Evolutionary conservation across 2,329 filamentous ascomycete genomes (phyloP), one percentile per base, ranked within the genome.

Genomic region (Penicillium sp.): DNA sequence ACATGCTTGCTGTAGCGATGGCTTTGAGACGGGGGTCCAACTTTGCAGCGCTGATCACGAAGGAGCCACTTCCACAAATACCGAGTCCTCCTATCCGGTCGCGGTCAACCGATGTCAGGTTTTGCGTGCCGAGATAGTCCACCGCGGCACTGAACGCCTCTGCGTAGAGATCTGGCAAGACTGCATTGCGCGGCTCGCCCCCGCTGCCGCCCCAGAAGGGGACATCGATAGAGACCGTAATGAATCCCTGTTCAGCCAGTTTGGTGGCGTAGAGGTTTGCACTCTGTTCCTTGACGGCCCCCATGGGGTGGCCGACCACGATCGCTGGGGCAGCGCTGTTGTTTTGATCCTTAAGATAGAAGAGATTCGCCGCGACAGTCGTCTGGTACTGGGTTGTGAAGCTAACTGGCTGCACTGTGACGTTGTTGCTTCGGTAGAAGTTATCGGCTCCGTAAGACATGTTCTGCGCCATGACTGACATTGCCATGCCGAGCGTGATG

Each of bases 1-100:
- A 54, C 52, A 54, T 48, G 33, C 46, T 48, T 3, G 23, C 19
- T 28, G 46, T 48, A 5, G 46, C 46, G 10, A 48, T 36, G n/a
- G 46, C 46, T 26, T 48, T 48, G 5, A 48, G 14, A 10, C 46
- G 33, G 3, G 29, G 33, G 23, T 48, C 46, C 8, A 48, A 9
- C 46, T 48, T 54, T 5, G 52, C 52, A 18, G 52, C 52, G 16
- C 69, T 70, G 56, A 75, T 67, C 8, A 63, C 28, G 28, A 62
- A 68, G 3, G 51, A 29, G 10, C 66, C 68, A 26, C 63, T 64
- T 43, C 54, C 67, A 52, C 67, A 71, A 49, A 71, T 64, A 3
- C 67, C 67, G 6, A 69, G 51, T 1, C 39, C 67, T 1, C 64
- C 66, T 37, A 70, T 68, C 1, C 64, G 65, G 36, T 65, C 58